Evolutionary conservation across 192 early-diverging fungal genomes (phyloP), one percentile per base, ranked within the genome.

Genomic region (Endogone sp.): DNA sequence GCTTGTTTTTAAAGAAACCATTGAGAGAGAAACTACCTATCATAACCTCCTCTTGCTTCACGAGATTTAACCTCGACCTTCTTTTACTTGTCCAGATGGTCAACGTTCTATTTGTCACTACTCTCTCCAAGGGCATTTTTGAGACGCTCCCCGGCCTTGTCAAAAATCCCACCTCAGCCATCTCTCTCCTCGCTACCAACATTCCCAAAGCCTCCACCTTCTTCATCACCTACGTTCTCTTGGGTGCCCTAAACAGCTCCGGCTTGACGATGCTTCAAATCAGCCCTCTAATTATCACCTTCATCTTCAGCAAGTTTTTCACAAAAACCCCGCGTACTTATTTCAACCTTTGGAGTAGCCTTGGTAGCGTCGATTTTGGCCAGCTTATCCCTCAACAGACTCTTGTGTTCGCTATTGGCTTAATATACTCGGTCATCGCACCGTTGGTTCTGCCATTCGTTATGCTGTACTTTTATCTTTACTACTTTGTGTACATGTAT

Each of bases 191-290:
- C 2, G 81, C 83, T 20, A 32, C 63, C 25, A 77, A 78, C 1
- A 82, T 95, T 3, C 93, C 93, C 3, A 67, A 76, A 24, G 86
- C 85, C 0, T 88, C 91, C 3, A 86, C 82, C 63, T 92, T 90
- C 74, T 94, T 93, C 65, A 79, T 93, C 30, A 91, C 90, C 25
- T 95, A 93, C 72, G 82, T 93, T 30, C 69, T 93, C 65, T 75
- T 95, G 4, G 81, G 81, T 11, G 79, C 84, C 3, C 79, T 93
- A 29, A 70, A 83, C 2, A 85, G 89, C 29, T 85, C 91, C 2
- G 78, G 87, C 0, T 70, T 83, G 13, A 88, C 55, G 55, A 56
- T 56, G 55, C 55, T 56, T n/a, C 11, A 56, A 13, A 56, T 56
- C n/a, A n/a, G 11, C n/a, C 11, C 11, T 56, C 55, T 56, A 11